Evolutionary conservation across 2,329 filamentous ascomycete species (phyloP), one percentile per base, ranked within the genome.

Genomic region (Alternaria atra): DNA sequence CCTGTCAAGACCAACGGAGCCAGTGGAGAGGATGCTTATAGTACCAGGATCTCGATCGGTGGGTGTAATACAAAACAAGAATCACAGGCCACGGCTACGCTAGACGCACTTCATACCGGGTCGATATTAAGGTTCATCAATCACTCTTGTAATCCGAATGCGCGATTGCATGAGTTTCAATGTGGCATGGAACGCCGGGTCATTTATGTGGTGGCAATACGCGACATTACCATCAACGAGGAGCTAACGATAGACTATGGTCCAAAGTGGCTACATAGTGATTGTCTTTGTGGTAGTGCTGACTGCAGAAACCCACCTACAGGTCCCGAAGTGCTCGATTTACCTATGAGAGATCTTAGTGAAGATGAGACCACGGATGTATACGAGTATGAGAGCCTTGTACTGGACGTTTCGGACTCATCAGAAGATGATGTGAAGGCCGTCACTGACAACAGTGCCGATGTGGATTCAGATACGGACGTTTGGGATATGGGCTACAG

Each of bases 231-330:
- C 6, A 9, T 17, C 3, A 44, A 44, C 3, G 48, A 65, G 25
- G 60, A 65, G 47, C 55, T 67, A 15, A 63, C 50, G 2, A 37
- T 63, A 12, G 55, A 65, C 32, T 65, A 67, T 47, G 65, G 63
- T 8, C 1, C 7, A 2, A 27, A 58, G 1, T 63, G 55, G 52
- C 55, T 58, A n/a, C 8, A 25, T 9, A 12, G 6, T 4, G 20
- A 51, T 3, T 56, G 58, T 27, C 29, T 56, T 25, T 60, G 58
- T 39, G 42, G 48, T 15, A 25, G 5, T 6, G 8, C 4, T 34
- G n/a, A 42, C n/a, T 60, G 58, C 39, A 52, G 29, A 15, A 52
- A 53, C 15, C 52, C 58, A 15, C 53, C 42, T 2, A 27, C 6
- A 4, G 27, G 12, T 32, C 12, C 29, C 5, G 27, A n/a, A 13